A percentile compares a stretch with the other conserved stretches of the same genome.
These are phyloP conservation scores for Recurvomyces mirabilis DNA, from an alignment of 495 filamentous ascomycete genomes.

Conservation along the genomic window DNA sequence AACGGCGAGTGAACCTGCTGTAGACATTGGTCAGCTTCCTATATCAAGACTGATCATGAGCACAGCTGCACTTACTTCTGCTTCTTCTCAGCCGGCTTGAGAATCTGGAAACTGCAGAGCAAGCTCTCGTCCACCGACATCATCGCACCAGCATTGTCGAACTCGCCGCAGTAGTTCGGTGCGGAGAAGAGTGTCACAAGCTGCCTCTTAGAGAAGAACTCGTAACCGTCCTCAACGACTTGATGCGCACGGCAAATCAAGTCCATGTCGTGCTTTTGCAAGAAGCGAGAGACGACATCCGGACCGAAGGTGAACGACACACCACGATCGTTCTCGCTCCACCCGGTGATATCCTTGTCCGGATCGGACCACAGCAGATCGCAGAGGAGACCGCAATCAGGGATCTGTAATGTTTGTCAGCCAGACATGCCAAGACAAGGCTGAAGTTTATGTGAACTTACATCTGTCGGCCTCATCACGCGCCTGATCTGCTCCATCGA, in stretches of 20 bases:
- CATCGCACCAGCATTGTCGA: constrained; percentile 99
- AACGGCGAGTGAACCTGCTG: too few relatives aligned
- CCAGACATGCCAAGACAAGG: neutral
- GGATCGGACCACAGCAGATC: constrained; percentile 98
- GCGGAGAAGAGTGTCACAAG: constrained; percentile 96
- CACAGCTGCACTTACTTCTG: constrained; percentile 99
- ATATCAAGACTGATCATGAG: too few relatives aligned
- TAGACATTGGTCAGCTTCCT: too few relatives aligned
- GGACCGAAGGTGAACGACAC: constrained; percentile 98
- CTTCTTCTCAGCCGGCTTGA: constrained; percentile 99
- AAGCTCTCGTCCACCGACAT: constrained; percentile 99
- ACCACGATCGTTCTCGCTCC: constrained; percentile 98
- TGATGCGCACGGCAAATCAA: constrained; percentile 98
- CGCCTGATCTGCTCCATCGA: constrained; percentile 99
- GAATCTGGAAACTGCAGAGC: constrained; percentile 98
- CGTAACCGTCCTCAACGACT: constrained; percentile 97
- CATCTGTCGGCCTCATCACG: constrained; percentile 98
- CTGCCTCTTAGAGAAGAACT: constrained; percentile 98
- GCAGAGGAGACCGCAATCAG: constrained; percentile 93
- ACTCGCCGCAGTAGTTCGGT: constrained; percentile 98
- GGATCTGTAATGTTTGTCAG: constrained; percentile 53
- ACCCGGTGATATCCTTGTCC: constrained; percentile 99
- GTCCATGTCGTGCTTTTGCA: constrained; percentile 99
- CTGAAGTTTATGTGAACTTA: constrained; percentile 42
- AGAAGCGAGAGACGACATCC: constrained; percentile 96